These are phyloP conservation scores for Ophiostoma angusticollis DNA, from an alignment of 2,329 filamentous ascomycete species.

Conservation along the genomic window DNA sequence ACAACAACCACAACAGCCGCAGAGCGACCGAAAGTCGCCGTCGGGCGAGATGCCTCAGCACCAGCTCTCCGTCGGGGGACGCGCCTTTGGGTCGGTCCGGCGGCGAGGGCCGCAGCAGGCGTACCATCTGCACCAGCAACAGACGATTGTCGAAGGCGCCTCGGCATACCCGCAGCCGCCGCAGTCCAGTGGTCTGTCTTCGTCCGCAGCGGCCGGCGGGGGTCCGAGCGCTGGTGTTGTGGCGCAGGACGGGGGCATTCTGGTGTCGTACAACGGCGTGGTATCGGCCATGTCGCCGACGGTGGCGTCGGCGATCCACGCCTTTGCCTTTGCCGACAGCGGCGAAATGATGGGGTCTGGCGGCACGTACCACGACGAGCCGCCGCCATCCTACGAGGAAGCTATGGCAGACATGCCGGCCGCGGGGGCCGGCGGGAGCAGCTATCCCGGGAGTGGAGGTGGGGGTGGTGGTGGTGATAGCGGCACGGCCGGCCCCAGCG, in stretches of 20 bases:
- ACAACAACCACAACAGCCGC: too few species aligned
- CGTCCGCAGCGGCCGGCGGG: neutral
- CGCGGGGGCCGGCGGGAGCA: neutral
- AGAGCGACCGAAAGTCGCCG: slow-evolving; percentile 5
- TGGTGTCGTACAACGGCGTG: slow-evolving; percentile 8
- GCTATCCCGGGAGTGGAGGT: neutral
- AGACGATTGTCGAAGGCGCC: slow-evolving; percentile 27
- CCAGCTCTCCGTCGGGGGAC: neutral
- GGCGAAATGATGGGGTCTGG: too few species aligned
- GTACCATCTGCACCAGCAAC: slow-evolving; percentile 17
- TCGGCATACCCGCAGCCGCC: slow-evolving; percentile 48
- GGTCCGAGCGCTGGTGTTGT: neutral
- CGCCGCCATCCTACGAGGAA: slow-evolving; percentile 92
- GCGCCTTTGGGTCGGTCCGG: neutral
- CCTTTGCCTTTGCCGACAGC: slow-evolving; percentile 7
- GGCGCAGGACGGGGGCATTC: slow-evolving; percentile 3
- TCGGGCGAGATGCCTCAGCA: neutral
- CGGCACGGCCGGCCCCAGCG: neutral
- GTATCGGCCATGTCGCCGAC: slow-evolving; percentile 6
- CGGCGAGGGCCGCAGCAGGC: slow-evolving; percentile 3
- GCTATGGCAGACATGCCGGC: slow-evolving; percentile 51
- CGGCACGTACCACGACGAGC: slow-evolving; percentile 61
- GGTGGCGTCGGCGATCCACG: slow-evolving; percentile 9
- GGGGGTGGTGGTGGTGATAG: neutral
- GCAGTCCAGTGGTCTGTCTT: slow-evolving; percentile 12